phyloP scores from a whole-genome alignment of 2,329 filamentous ascomycete genomes.

The Thelonectria rubi region DNA sequence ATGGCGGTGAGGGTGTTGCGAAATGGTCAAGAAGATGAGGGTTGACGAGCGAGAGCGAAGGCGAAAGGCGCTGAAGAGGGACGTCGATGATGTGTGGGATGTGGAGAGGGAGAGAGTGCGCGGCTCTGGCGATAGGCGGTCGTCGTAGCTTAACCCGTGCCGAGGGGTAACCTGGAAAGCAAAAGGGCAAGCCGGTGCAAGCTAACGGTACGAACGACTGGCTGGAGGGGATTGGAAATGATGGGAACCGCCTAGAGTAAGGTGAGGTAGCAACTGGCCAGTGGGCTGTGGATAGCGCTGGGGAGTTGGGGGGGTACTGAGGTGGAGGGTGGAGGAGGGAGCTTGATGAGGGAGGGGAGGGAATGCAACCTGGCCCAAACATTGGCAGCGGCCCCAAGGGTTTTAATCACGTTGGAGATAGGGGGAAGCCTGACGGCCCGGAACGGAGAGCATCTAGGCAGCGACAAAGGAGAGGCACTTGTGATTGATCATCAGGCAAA shows the following conservation, averaged over 20 bases:
- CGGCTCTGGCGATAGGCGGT: conserved; percentile 46
- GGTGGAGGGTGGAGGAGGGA: conserved; percentile 9
- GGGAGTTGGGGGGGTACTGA: neutral
- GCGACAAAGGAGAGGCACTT: conserved; percentile 27
- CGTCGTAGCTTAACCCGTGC: conserved; percentile 41
- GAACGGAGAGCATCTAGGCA: too few species aligned
- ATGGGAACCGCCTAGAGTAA: neutral
- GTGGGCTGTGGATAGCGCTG: conserved; percentile 10
- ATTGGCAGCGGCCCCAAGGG: conserved; percentile 31
- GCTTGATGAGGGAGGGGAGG: conserved; percentile 22
- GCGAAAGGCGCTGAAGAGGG: conserved; percentile 37
- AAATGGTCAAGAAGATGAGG: conserved; percentile 27
- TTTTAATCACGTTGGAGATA: conserved; percentile 21
- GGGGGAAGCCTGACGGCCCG: conserved; percentile 13
- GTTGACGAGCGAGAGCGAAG: conserved; percentile 29
- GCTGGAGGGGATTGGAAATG: conserved; percentile 11
- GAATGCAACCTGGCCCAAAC: conserved; percentile 43
- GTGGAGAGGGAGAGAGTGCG: conserved; percentile 47
- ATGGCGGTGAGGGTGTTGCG: conserved; percentile 49
- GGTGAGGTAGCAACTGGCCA: neutral
- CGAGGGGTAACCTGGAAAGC: conserved; percentile 40
- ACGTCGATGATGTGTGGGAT: conserved; percentile 44
- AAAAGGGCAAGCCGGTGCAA: neutral
- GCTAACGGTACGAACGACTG: conserved; percentile 9
- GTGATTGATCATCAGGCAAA: conserved; percentile 7